Conservation (phyloP, 805 yeast species). For the Candida ortonii region DNA sequence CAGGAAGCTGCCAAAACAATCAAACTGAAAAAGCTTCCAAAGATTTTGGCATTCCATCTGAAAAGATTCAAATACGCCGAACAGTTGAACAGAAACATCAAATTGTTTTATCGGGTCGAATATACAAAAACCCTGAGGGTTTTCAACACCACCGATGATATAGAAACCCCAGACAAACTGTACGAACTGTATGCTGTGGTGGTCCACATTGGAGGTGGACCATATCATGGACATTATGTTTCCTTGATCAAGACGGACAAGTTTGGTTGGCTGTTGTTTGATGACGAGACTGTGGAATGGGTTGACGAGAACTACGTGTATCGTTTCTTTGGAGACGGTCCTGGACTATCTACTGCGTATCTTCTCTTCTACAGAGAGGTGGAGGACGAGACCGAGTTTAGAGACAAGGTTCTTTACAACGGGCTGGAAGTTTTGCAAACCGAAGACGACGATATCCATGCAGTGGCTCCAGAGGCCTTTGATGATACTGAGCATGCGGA, state of each 20-base stretch:
- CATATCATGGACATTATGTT: conserved; percentile 96
- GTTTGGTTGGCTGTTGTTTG: conserved; percentile 88
- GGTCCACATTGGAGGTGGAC: conserved; percentile 96
- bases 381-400: conserved; percentile 39
- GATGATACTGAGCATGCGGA: background rate
- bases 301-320: conserved; percentile 81
- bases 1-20: conserved; percentile 94
- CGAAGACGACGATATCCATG: conserved; percentile 16
- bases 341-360: conserved; percentile 89
- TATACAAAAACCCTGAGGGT: conserved; percentile 74
- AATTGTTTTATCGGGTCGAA: conserved; percentile 78
- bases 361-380: conserved; percentile 73
- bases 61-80: conserved; percentile 93
- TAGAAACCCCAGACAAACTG: conserved; percentile 49
- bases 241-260: conserved; percentile 74
- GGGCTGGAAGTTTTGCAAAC: conserved; percentile 27
- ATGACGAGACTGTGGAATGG: conserved; percentile 90
- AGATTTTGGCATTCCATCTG: conserved; percentile 75
- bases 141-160: conserved; percentile 62
- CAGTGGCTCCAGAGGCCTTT: background rate
- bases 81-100: conserved; percentile 72
- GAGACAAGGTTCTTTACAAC: conserved; percentile 27
- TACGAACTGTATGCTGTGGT: conserved; percentile 86
- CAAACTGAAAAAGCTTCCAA: conserved; percentile 74
- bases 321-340: conserved; percentile 83